Evolutionary conservation across 305 asterid species (phyloP).

Genomic region (Fraxinus albicans): DNA sequence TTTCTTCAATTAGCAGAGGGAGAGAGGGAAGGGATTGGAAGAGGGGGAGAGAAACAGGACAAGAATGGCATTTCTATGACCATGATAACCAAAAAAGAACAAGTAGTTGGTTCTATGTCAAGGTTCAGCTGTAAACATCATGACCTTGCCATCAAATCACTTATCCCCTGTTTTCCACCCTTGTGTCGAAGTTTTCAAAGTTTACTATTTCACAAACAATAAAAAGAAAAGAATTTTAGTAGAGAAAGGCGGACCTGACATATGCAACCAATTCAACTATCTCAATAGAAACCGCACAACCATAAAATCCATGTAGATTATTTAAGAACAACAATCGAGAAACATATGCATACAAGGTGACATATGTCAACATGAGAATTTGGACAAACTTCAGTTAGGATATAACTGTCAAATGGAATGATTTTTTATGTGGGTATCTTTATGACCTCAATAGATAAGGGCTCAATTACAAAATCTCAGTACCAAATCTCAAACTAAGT

Average conservation of each 20-base stretch:
- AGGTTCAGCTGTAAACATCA: neutral
- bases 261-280: neutral
- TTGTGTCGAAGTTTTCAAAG: neutral
- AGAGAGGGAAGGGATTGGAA: neutral
- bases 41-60: neutral
- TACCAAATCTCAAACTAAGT: neutral
- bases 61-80: neutral
- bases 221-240: neutral
- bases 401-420: neutral
- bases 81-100: neutral
- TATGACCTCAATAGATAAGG: neutral
- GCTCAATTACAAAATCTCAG: neutral
- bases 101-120: neutral
- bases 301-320: neutral
- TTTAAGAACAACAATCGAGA: neutral
- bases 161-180: neutral
- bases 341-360: neutral
- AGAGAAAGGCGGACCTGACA: neutral
- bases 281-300: neutral
- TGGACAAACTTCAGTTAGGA: neutral
- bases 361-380: neutral
- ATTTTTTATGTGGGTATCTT: neutral
- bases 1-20: neutral
- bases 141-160: neutral
- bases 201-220: neutral